Percentiles rank a stretch among this genome's conserved stretches.
phyloP scores from a whole-genome alignment of 139 green algal genomes.

The Pleodorina starrii region DNA sequence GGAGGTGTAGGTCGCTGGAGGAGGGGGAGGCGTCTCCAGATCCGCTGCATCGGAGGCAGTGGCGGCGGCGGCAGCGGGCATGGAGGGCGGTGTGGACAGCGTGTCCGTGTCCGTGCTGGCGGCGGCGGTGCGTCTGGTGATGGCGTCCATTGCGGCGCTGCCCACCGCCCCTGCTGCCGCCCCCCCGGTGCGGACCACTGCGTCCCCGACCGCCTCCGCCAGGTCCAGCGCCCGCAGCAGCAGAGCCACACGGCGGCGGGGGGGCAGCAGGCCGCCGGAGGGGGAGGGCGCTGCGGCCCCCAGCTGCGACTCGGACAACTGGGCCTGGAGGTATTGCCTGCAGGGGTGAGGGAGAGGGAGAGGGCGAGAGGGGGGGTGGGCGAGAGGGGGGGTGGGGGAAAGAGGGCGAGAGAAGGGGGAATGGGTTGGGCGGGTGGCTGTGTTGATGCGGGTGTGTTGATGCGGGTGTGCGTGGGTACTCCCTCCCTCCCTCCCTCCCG shows the following conservation, averaged over 20 bases:
- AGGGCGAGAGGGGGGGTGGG: too few relatives aligned
- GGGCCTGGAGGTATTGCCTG: conserved; percentile 12
- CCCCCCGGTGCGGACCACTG: background rate
- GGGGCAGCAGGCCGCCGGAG: background rate
- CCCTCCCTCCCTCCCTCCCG: too few relatives aligned
- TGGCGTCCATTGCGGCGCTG: background rate
- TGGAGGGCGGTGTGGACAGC: background rate
- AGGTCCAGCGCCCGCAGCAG: conserved; percentile 23
- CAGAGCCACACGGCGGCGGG: background rate
- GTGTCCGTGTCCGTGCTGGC: too few relatives aligned
- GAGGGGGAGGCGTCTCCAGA: too few relatives aligned
- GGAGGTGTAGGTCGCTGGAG: too few relatives aligned
- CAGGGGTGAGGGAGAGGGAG: too few relatives aligned
- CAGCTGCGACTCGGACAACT: background rate
- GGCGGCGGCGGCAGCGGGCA: background rate
- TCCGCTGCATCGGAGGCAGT: too few relatives aligned
- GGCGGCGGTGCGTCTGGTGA: background rate
- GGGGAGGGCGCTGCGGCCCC: background rate
- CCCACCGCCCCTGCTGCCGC: background rate
- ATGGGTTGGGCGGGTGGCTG: too few relatives aligned
- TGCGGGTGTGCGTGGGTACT: too few relatives aligned
- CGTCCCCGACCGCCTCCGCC: conserved; percentile 28
- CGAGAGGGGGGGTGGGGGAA: too few relatives aligned
- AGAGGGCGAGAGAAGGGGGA: too few relatives aligned
- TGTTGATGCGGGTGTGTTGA: too few relatives aligned